phyloP scores from a whole-genome alignment of 2,329 filamentous ascomycete species.

The Talaromyces sp. region DNA sequence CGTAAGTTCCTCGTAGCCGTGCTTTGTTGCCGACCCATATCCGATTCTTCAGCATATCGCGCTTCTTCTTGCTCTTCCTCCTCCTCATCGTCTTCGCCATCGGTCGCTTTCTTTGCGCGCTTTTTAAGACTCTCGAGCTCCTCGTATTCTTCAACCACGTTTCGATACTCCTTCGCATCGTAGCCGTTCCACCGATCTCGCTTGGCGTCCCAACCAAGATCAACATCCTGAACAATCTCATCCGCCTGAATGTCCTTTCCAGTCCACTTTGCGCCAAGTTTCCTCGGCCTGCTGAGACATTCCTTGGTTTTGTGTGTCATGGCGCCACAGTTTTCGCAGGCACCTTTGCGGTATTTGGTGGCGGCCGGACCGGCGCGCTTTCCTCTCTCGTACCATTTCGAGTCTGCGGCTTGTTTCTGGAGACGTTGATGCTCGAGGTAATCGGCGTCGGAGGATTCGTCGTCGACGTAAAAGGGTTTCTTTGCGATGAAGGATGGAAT shows the following conservation, averaged over 20 bases:
- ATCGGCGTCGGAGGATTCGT: slow-evolving; percentile 71
- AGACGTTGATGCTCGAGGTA: slow-evolving; percentile 96
- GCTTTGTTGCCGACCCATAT: slow-evolving; percentile 91
- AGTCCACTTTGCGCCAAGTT: slow-evolving; percentile 86
- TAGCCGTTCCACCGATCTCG: slow-evolving; percentile 98
- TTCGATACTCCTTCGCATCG: slow-evolving; percentile 78
- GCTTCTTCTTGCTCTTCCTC: slow-evolving; percentile 46
- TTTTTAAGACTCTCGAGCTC: slow-evolving; percentile 74
- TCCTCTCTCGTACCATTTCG: slow-evolving; percentile 91
- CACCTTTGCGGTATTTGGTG: slow-evolving; percentile 96
- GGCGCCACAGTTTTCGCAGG: slow-evolving; percentile 96
- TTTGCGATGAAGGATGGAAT: slow-evolving; percentile 98
- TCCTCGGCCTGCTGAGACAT: slow-evolving; percentile 82
- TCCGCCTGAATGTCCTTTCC: slow-evolving; percentile 92
- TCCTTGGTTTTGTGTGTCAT: slow-evolving; percentile 97
- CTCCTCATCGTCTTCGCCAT: slow-evolving; percentile 49
- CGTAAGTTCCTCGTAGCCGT: slow-evolving; percentile 87
- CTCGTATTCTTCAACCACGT: slow-evolving; percentile 86
- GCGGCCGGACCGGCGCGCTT: slow-evolving; percentile 80
- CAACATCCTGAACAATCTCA: slow-evolving; percentile 78
- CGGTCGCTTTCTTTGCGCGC: slow-evolving; percentile 50
- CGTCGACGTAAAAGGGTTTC: slow-evolving; percentile 89
- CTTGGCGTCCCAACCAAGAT: slow-evolving; percentile 94
- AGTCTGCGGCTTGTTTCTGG: slow-evolving; percentile 65
- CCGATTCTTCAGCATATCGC: slow-evolving; percentile 86